Percentiles rank a stretch among this genome's conserved stretches.
These are phyloP conservation scores for Exophiala viscosa DNA, from an alignment of 2,329 filamentous ascomycete genomes.

Conservation along the genomic window DNA sequence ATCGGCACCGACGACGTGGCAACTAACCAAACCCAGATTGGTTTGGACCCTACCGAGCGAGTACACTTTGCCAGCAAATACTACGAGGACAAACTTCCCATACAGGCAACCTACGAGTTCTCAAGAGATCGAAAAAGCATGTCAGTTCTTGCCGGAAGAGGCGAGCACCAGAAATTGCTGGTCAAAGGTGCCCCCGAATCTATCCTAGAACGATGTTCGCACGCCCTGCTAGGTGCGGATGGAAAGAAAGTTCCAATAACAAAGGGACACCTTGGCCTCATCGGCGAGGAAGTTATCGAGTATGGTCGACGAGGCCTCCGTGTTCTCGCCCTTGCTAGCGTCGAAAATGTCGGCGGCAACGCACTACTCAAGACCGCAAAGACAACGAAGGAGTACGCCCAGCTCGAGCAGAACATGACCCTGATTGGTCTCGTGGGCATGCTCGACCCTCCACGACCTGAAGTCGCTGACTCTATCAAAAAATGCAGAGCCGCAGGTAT, in stretches of 20 bases:
- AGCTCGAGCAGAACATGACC: conserved; percentile 91
- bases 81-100: conserved; percentile 72
- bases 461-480: conserved; percentile 79
- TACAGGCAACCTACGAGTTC: conserved; percentile 89
- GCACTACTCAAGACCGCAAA: conserved; percentile 71
- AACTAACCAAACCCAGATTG: conserved; percentile 51
- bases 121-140: conserved; percentile 98
- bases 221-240: conserved; percentile 70
- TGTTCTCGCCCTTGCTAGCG: conserved; percentile 85
- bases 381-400: conserved; percentile 75
- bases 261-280: conserved; percentile 63
- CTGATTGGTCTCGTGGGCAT: conserved; percentile 91
- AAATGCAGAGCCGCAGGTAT: conserved; percentile 93
- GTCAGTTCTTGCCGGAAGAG: conserved; percentile 82
- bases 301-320: conserved; percentile 92
- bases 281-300: conserved; percentile 76
- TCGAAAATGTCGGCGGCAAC: conserved; percentile 70
- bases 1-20: conserved; percentile 73
- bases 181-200: conserved; percentile 97
- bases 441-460: conserved; percentile 91
- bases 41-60: conserved; percentile 54
- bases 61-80: conserved; percentile 78
- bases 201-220: conserved; percentile 85
- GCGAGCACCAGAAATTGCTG: conserved; percentile 70
- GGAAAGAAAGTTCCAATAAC: conserved; percentile 73